Evolutionary conservation across 1,139 yeast species (phyloP).

Genomic region (Blastobotrys persicus): DNA sequence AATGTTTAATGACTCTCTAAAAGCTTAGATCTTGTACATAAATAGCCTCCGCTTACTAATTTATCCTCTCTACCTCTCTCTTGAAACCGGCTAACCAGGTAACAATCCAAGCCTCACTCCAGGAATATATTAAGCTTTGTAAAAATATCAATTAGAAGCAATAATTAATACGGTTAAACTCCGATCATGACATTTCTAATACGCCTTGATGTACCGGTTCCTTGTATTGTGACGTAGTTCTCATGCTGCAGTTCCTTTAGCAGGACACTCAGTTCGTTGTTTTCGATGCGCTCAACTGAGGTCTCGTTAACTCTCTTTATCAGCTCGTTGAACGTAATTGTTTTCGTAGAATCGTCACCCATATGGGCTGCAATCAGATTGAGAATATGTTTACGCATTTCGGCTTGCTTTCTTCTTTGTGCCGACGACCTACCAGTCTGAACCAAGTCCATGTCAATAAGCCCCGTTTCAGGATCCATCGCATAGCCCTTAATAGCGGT

Average conservation of each 20-base stretch:
- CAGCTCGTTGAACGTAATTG: constrained; percentile 62
- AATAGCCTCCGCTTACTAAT: background rate
- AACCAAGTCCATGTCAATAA: constrained; percentile 94
- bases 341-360: constrained; percentile 21
- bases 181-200: constrained; percentile 45
- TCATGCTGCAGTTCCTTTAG: constrained; percentile 71
- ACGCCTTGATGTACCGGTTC: constrained; percentile 70
- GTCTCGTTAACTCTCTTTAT: constrained; percentile 65
- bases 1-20: constrained; percentile 11
- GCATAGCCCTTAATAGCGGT: constrained; percentile 97
- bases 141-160: background rate
- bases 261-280: constrained; percentile 65
- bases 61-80: background rate
- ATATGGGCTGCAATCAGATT: constrained; percentile 62
- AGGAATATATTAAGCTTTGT: background rate
- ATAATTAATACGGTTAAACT: background rate
- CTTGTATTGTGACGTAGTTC: constrained; percentile 66
- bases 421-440: constrained; percentile 94
- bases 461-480: constrained; percentile 94
- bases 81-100: no score
- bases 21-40: constrained; percentile 1
- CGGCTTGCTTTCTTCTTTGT: constrained; percentile 77
- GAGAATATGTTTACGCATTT: constrained; percentile 62
- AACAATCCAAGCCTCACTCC: no score
- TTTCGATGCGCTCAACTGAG: constrained; percentile 66